Evolutionary conservation across 306 rosid species (phyloP), one percentile per base, ranked within the genome.

Genomic region (Carpinus fangiana): DNA sequence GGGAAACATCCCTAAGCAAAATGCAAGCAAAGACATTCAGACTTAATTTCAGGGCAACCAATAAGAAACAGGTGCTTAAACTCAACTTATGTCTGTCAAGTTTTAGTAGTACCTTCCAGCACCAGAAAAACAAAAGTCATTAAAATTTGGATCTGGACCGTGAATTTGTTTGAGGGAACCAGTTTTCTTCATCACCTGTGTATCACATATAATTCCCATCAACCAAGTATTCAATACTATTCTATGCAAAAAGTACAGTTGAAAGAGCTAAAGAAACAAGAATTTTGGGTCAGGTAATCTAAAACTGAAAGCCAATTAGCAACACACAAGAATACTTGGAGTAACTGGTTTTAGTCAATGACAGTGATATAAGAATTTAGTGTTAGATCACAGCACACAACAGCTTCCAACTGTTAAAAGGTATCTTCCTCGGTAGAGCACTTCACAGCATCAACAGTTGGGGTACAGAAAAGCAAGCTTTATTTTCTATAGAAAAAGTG

Each of bases 121-220:
- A 76, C 91, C 88, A 48, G 93, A 82, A 78, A 96, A 96, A 74
- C 98, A 96, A 56, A 89, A 77, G 76, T 96, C 99, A 2, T 89
- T 84, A 76, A 83, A 93, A 73, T 86, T 87, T 82, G 97, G 98
- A 79, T 96, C 99, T 75, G 99, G 97, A 77, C 99, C 99, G 76
- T 17, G 83, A 76, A 93, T 90, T 79, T 74, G 86, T 84, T 84
- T 83, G 78, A 93, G 88, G 36, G 90, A 85, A 53, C 76, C 85
- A 62, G 76, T 89, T 81, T 90, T 94, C 85, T 87, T 84, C 87
- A 79, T 79, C 46, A 96, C 82, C 99, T 96, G 90, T 81, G 69
- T 36, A 71, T 50, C 60, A 71, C 41, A 71, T 21, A 12, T 8
- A 67, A 38, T 11, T 17, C 28, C 8, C 17, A 41, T 67, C 45